These are phyloP conservation scores for Pichia sp. DNA, from an alignment of 1,139 yeast genomes.

Conservation along the genomic window DNA sequence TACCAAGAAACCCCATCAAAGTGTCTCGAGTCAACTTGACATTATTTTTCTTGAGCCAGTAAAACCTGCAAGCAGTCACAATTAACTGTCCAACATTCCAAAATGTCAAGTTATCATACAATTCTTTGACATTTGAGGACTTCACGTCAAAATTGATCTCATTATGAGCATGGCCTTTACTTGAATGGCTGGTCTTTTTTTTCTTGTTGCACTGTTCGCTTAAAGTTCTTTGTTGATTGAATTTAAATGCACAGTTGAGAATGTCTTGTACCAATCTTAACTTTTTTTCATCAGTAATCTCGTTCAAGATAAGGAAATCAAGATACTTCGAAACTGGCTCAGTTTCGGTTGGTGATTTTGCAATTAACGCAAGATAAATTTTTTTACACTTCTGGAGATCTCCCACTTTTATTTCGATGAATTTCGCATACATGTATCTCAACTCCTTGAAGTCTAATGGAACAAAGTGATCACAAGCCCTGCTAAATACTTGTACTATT, in stretches of 20 bases:
- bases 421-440: conserved; percentile 42
- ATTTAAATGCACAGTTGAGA: conserved; percentile 16
- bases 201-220: conserved; percentile 15
- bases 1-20: conserved; percentile 41
- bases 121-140: conserved; percentile 22
- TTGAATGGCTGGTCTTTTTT: neutral
- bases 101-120: conserved; percentile 33
- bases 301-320: conserved; percentile 16
- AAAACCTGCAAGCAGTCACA: conserved; percentile 37
- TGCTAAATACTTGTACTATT: conserved; percentile 37
- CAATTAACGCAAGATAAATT: conserved; percentile 21
- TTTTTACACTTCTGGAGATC: conserved; percentile 22
- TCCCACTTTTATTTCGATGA: conserved; percentile 26
- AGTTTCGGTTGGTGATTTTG: conserved; percentile 17
- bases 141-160: conserved; percentile 1
- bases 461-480: conserved; percentile 44
- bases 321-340: conserved; percentile 24
- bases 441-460: conserved; percentile 41
- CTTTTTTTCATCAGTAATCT: neutral
- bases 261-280: conserved; percentile 15
- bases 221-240: conserved; percentile 14
- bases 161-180: neutral
- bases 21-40: conserved; percentile 39
- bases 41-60: conserved; percentile 36
- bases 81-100: conserved; percentile 35